Evolutionary conservation across 148 eudicot species (phyloP).

Genomic region (Rhododendron ferrugineum): DNA sequence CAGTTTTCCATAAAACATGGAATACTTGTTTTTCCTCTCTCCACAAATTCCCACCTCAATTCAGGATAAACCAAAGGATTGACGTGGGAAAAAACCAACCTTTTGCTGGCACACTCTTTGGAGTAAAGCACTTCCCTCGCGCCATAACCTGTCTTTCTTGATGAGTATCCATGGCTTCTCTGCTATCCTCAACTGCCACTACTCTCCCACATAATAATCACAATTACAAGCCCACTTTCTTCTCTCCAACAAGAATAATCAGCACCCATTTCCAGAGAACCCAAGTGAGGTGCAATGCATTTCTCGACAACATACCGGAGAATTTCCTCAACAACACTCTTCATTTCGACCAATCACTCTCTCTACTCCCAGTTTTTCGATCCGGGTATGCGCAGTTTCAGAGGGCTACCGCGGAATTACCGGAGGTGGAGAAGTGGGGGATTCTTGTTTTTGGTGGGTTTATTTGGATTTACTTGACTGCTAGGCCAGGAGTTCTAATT

Average conservation of each 20-base stretch:
- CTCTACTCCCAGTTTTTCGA: slow-evolving; percentile 35
- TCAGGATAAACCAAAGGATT: slow-evolving; percentile 31
- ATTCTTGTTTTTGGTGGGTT: slow-evolving; percentile 51
- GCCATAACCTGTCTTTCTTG: slow-evolving; percentile 4
- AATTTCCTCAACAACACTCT: slow-evolving; percentile 32
- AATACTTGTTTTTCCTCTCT: slow-evolving; percentile 20
- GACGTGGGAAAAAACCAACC: slow-evolving; percentile 50
- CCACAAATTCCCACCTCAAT: slow-evolving; percentile 26
- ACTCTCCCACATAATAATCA: slow-evolving; percentile 30
- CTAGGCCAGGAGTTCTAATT: slow-evolving; percentile 80
- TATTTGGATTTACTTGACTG: slow-evolving; percentile 81
- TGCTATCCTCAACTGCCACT: slow-evolving; percentile 49
- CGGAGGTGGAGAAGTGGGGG: slow-evolving; percentile 65
- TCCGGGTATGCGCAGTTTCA: slow-evolving; percentile 42
- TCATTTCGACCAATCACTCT: slow-evolving; percentile 23
- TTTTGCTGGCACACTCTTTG: slow-evolving; percentile 38
- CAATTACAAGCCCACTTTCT: slow-evolving; percentile 18
- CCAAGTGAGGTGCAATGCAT: slow-evolving; percentile 45
- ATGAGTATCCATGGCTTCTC: slow-evolving; percentile 51
- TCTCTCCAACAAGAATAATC: slow-evolving; percentile 29
- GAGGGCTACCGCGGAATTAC: slow-evolving; percentile 38
- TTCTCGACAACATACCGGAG: slow-evolving; percentile 34
- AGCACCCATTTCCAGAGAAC: slow-evolving; percentile 25
- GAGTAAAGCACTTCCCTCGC: not conserved
- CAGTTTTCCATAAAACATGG: not conserved